These are phyloP conservation scores for Mycena filopes DNA, from an alignment of 768 basidiomycete species.

Conservation along the genomic window DNA sequence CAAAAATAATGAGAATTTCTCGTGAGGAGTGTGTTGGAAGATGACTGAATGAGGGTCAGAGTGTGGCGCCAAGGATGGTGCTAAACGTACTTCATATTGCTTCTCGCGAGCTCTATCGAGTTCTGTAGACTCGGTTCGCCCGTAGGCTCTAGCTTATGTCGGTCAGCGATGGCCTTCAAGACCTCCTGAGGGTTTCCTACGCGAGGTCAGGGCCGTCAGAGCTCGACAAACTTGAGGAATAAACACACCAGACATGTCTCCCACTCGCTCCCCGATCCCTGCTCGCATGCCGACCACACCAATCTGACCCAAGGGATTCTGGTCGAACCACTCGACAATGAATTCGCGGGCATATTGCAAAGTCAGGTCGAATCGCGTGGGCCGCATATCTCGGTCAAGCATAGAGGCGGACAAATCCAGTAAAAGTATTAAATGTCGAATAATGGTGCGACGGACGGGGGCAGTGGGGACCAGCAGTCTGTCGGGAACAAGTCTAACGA, in stretches of 20 bases:
- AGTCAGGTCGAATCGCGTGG: conserved; percentile 91
- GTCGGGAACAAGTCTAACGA: conserved; percentile 14
- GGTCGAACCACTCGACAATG: conserved; percentile 97
- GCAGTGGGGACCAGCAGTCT: conserved; percentile 85
- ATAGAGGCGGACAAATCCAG: conserved; percentile 92
- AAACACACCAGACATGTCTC: conserved; percentile 89
- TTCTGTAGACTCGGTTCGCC: conserved; percentile 98
- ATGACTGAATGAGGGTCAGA: conserved; percentile 65
- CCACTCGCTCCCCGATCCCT: conserved; percentile 89
- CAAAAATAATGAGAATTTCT: conserved; percentile 93
- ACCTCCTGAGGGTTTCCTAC: conserved; percentile 97
- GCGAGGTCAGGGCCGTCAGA: conserved; percentile 17
- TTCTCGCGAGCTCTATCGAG: conserved; percentile 95
- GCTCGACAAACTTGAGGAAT: conserved; percentile 3
- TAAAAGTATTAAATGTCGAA: conserved; percentile 93
- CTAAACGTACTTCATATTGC: conserved; percentile 84
- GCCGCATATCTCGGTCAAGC: conserved; percentile 96
- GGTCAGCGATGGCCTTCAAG: conserved; percentile 84
- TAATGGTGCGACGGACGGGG: conserved; percentile 94
- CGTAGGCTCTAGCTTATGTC: conserved; percentile 87
- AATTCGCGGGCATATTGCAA: conserved; percentile 93
- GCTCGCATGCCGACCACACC: conserved; percentile 94
- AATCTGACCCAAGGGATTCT: conserved; percentile 97
- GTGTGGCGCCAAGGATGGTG: conserved; percentile 1
- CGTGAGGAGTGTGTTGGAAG: conserved; percentile 97